phyloP scores from a whole-genome alignment of 202 grass and related monocot species.

The Elaeis oleifera region DNA sequence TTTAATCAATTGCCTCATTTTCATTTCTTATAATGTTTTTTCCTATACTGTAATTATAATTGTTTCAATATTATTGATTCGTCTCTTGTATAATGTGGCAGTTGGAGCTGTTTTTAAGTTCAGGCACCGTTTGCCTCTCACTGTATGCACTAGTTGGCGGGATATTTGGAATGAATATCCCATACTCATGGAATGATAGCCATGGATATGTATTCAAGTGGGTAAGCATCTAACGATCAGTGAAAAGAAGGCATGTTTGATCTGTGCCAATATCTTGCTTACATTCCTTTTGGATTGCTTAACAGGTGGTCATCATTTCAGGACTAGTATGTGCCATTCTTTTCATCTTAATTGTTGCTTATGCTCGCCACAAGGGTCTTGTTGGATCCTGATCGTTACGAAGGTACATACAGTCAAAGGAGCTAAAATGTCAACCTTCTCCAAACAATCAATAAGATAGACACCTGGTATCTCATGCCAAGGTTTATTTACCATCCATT shows the following conservation, averaged over 20 bases:
- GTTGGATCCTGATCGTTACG: slow-evolving; percentile 11
- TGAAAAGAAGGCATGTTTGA: background rate
- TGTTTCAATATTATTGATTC: too few species aligned
- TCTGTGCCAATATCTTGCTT: background rate
- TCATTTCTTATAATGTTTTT: background rate
- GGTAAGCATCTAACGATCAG: slow-evolving; percentile 9
- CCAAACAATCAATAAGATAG: too few species aligned
- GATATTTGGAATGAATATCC: slow-evolving; percentile 27
- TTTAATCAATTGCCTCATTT: background rate
- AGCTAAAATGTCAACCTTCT: too few species aligned
- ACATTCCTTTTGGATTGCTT: background rate
- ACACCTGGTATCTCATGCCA: too few species aligned
- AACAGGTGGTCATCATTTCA: slow-evolving; percentile 15
- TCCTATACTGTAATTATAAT: too few species aligned
- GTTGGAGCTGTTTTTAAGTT: slow-evolving; percentile 25
- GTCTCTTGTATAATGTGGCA: background rate
- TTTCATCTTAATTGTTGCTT: slow-evolving; percentile 18
- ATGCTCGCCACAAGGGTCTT: slow-evolving; percentile 21
- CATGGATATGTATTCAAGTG: slow-evolving; percentile 20
- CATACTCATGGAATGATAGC: slow-evolving; percentile 18
- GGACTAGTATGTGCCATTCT: slow-evolving; percentile 9
- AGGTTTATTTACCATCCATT: too few species aligned
- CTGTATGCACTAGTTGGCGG: slow-evolving; percentile 21
- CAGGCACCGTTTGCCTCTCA: slow-evolving; percentile 19
- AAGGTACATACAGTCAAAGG: too few species aligned